Evolutionary conservation across 2,329 filamentous ascomycete genomes (phyloP), one percentile per base, ranked within the genome.

Genomic region (Pestalotiopsis sp.): DNA sequence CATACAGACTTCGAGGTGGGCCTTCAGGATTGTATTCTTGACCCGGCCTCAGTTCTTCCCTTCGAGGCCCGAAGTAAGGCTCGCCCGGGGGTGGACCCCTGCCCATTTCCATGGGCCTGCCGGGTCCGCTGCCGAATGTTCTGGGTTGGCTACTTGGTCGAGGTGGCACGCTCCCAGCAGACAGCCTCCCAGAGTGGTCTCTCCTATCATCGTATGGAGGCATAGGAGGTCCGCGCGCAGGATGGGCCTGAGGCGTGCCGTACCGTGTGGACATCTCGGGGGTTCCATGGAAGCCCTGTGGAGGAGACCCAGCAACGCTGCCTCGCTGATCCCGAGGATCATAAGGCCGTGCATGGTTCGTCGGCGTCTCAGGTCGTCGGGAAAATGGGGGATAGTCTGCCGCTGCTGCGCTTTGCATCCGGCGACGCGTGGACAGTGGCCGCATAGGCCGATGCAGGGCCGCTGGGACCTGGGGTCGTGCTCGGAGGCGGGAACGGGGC

Each of bases 311-410:
- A 17, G 82, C 83, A 3, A 81, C 75, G 70, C 80, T 79, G 27
- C 80, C 81, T 74, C 86, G 81, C 71, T 76, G 76, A 73, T 80
- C 77, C 72, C 82, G 74, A 67, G 75, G 62, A 68, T 89, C 84
- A 80, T 89, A 88, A 67, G 82, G 81, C 74, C 88, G 85, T 61
- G 86, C 83, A 70, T 90, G 89, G 59, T 94, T 92, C n/a, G 92
- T 57, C 2, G 68, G 92, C 0, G 92, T 94, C 68, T 92, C 90
- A 2, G 92, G 92, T 69, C 91, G 85, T 70, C 91, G 77, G 87
- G 91, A 4, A 86, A 84, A 65, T 81, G 82, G 70, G 55, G 70
- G 68, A 62, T 74, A 91, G 20, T 92, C 90, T 69, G 88, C 79
- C 4, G 45, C 45, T 0, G 85, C 82, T 2, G 85, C 80, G 31